Evolutionary conservation across 176 grass and related monocot genomes (phyloP).

Genomic region (Juncus inflexus): DNA sequence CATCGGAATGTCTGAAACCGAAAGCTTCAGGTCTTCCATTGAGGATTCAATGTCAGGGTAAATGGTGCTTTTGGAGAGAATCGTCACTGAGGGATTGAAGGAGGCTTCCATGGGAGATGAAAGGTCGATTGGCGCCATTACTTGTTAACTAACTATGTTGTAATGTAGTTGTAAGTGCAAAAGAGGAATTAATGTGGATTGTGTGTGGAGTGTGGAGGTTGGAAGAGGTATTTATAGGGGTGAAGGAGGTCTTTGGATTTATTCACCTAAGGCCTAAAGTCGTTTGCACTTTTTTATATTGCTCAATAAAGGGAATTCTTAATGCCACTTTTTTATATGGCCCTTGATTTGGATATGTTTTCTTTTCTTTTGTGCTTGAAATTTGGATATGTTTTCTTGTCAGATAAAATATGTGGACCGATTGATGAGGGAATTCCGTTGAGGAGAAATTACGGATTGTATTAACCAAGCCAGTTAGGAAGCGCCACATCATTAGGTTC

Average conservation of each 20-base stretch:
- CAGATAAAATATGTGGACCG: no score
- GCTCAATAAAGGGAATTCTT: no score
- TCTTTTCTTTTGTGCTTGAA: no score
- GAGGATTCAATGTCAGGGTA: conserved; percentile 41
- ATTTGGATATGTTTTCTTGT: no score
- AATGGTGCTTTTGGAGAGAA: conserved; percentile 54
- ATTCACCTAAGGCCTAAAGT: neutral
- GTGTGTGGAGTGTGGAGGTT: conserved; percentile 9
- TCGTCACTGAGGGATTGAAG: conserved; percentile 1
- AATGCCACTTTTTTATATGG: no score
- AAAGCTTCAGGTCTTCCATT: conserved; percentile 59
- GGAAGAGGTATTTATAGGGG: conserved; percentile 21
- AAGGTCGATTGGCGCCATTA: conserved; percentile 53
- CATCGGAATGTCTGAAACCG: conserved; percentile 95
- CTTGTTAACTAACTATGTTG: neutral
- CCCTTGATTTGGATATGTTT: no score
- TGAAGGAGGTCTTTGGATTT: neutral
- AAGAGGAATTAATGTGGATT: conserved; percentile 13
- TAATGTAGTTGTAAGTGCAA: conserved; percentile 9
- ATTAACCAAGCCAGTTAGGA: no score
- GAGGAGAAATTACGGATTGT: no score
- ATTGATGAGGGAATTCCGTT: no score
- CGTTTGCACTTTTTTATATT: no score
- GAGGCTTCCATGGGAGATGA: conserved; percentile 39
- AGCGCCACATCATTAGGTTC: no score